Percentiles rank a stretch among this genome's conserved stretches.
phyloP scores from a whole-genome alignment of 352 stramenopile species.

The Phytophthora europaea region DNA sequence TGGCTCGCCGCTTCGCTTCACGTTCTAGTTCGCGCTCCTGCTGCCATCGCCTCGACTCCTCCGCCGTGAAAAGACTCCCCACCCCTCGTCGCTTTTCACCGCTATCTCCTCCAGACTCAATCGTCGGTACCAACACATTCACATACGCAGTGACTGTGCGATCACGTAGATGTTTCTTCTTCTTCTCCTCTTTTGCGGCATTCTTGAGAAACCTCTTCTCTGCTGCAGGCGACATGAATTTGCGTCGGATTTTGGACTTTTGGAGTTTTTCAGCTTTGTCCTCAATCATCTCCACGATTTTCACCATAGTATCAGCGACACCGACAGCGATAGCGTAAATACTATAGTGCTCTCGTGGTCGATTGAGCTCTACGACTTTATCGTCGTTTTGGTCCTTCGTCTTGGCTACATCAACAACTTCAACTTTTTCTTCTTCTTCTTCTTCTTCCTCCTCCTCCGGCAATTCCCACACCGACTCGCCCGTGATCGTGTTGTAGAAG shows the following conservation, averaged over 20 bases:
- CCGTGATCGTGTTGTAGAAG: constrained; percentile 78
- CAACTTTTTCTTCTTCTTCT: constrained; percentile 18
- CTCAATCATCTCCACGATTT: constrained; percentile 50
- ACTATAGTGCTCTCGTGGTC: constrained; percentile 34
- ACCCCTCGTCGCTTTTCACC: constrained; percentile 34
- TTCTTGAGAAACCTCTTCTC: constrained; percentile 64
- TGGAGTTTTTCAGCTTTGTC: constrained; percentile 36
- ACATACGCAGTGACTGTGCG: constrained; percentile 50
- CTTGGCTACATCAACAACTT: constrained; percentile 7
- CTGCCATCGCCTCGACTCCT: constrained; percentile 60
- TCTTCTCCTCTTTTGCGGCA: constrained; percentile 48
- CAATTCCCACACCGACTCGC: constrained; percentile 78
- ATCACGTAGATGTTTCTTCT: constrained; percentile 48
- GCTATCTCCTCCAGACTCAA: constrained; percentile 13
- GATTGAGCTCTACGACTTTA: not conserved
- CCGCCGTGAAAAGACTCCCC: constrained; percentile 58
- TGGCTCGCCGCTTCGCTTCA: constrained; percentile 47
- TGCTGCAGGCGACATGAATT: constrained; percentile 61
- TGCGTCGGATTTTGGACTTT: constrained; percentile 34
- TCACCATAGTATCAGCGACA: constrained; percentile 57
- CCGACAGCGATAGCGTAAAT: constrained; percentile 53
- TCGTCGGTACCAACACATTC: constrained; percentile 45
- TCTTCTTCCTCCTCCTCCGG: constrained; percentile 52
- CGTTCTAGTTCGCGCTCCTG: constrained; percentile 55
- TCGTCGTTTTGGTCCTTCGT: not conserved